Evolutionary conservation across 805 yeast species (phyloP).

Genomic region (Vanderwaltozyma tropicalis): DNA sequence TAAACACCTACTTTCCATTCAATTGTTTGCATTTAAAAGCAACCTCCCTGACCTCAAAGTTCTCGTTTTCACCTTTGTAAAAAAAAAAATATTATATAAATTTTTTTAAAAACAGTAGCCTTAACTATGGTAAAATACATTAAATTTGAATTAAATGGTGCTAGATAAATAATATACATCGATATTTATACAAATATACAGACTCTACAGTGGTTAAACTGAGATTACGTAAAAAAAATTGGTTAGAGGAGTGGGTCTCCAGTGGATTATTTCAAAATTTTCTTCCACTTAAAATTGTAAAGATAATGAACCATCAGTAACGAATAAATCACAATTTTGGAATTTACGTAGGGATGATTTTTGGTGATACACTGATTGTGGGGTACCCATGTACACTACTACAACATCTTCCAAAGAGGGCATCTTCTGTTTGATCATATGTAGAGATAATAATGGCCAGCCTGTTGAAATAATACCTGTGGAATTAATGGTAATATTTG

Average conservation of each 20-base stretch:
- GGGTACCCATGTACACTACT: slow-evolving; percentile 62
- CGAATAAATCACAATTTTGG: slow-evolving; percentile 28
- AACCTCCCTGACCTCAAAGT: not conserved
- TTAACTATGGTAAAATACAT: not conserved
- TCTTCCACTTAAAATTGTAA: not conserved
- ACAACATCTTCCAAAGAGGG: slow-evolving; percentile 32
- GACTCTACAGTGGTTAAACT: too few species aligned
- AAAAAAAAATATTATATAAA: too few species aligned
- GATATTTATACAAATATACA: too few species aligned
- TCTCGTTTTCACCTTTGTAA: not conserved
- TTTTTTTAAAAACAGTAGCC: too few species aligned
- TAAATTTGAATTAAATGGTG: not conserved
- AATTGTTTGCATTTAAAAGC: too few species aligned
- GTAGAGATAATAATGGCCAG: slow-evolving; percentile 42
- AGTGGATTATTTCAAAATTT: too few species aligned
- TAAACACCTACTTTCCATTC: too few species aligned
- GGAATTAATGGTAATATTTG: slow-evolving; percentile 28
- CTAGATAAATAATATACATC: too few species aligned
- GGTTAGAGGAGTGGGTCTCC: not conserved
- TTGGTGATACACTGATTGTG: slow-evolving; percentile 40
- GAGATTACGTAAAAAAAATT: not conserved
- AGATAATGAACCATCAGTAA: slow-evolving; percentile 13
- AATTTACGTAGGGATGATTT: slow-evolving; percentile 38
- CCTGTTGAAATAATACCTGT: slow-evolving; percentile 63
- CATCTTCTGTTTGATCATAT: slow-evolving; percentile 13